Evolutionary conservation across 257 asterid genomes (phyloP).

Genomic region (Nicotiana sylvestris): DNA sequence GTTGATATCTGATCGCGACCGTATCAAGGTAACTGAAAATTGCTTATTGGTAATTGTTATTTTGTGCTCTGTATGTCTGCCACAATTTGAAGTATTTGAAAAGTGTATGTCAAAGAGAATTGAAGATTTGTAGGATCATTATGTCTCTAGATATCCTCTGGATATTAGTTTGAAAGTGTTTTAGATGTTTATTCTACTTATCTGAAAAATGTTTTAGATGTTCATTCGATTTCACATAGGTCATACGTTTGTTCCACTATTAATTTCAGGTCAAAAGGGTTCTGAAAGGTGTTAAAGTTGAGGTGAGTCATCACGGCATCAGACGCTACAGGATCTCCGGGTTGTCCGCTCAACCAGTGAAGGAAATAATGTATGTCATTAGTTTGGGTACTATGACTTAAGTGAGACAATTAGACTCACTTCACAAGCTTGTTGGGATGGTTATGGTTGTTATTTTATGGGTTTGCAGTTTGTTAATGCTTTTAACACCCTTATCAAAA

Average conservation of each 20-base stretch:
- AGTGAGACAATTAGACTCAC: neutral
- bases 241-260: neutral
- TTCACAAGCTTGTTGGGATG: neutral
- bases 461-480: neutral
- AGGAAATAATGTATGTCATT: slow-evolving; percentile 40
- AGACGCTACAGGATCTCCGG: slow-evolving; percentile 46
- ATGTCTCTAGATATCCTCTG: neutral
- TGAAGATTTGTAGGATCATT: neutral
- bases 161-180: neutral
- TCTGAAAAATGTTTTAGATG: neutral
- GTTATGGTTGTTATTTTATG: neutral
- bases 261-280: slow-evolving; percentile 43
- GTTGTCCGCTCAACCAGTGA: slow-evolving; percentile 31
- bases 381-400: neutral
- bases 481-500: neutral
- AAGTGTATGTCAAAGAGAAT: neutral
- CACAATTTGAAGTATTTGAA: neutral
- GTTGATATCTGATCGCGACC: slow-evolving; percentile 55
- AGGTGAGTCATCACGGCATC: slow-evolving; percentile 25
- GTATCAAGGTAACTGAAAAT: slow-evolving; percentile 46
- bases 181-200: neutral
- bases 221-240: neutral
- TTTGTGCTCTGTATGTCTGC: neutral
- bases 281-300: slow-evolving; percentile 49
- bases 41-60: neutral